Base-by-base conservation (phyloP, 2,329 filamentous ascomycete genomes). In the Penicillium sp. region DNA sequence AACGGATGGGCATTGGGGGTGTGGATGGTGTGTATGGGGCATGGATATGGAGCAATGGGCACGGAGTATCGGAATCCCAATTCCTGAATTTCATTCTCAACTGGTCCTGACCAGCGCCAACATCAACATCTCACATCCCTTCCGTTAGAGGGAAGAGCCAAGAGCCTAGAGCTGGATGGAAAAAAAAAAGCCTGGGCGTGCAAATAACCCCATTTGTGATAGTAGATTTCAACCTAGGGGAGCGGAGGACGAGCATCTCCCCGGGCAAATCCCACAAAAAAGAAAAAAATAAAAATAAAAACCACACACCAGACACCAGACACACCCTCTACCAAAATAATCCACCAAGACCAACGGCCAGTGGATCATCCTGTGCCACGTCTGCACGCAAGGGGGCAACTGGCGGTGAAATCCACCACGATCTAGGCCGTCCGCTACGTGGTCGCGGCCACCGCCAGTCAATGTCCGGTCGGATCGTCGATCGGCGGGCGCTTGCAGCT, bases 321-420 rank as follows among this genome's bases (percentile, higher is more conserved):
- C n/a, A n/a, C n/a, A n/a, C n/a, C n/a, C n/a, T n/a, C 40, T 5
- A 23, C 37, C 33, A 36, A 14, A n/a, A 36, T 7, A n/a, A 36
- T 14, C 33, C 33, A 36, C 33, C 11, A 13, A 13, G 19, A 24
- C 23, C 39, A 43, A 43, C 39, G 39, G 39, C 39, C 39, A 28
- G 39, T 43, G 39, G 39, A 54, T 54, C 43, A 40, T 26, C 28
- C 42, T 49, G 54, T 63, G 60, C 60, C 55, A 63, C 55, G 60
- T 58, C 58, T 62, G 52, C 57, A 63, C 61, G 59, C 52, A 62
- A 58, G 56, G 60, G 54, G 51, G 36, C 50, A 65, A 65, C 58
- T 65, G 60, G 62, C 62, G 61, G 63, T 65, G 63, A 65, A 58
- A 61, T 63, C 60, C 56, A 59, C 54, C 53, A 60, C 61, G 55